Evolutionary conservation across 805 yeast species (phyloP), one percentile per base, ranked within the genome.

Genomic region (Wickerhamiella domercqiae): DNA sequence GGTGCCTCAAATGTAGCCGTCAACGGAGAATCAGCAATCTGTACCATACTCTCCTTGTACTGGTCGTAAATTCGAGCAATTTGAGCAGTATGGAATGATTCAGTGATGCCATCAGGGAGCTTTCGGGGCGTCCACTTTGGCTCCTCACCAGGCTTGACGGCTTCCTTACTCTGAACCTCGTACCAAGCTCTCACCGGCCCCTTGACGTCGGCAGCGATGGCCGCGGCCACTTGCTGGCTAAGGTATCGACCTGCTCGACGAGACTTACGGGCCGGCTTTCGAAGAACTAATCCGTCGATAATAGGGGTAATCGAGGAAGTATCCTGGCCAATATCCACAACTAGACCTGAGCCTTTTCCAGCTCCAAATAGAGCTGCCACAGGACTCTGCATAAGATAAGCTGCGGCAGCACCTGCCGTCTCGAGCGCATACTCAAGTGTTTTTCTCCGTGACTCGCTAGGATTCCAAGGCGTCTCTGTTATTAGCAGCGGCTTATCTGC

Each of bases 401-500:
- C 71, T 0, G 93, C 96, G 28, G 90, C 86, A 47, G 76, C 78
- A 26, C 71, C 65, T 52, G 76, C 67, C 11, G 64, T 60, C 52
- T 83, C 94, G 41, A 79, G 66, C 30, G 78, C 66, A 1, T 71
- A 63, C 56, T 84, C 93, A 51, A 86, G 63, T 5, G 84, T 68
- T 47, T 71, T 74, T 39, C 64, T 66, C 47, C 87, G 73, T 54
- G 80, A 78, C 31, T 60, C 67, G 17, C 64, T 68, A 3, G 78
- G 63, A 42, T 81, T 76, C 94, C 94, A 80, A 9, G 81, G 75
- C 2, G 93, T 86, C 60, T 86, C 95, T 1, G 94, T 84, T 31
- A 83, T 55, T 38, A 86, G 58, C 21, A 82, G 63, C 5, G 96
- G 95, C 53, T 75, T 80, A 41, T 78, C 82, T 15, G 54, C 53